Evolutionary conservation across 2,329 filamentous ascomycete species (phyloP).

Genomic region (Fusarium tupiense): DNA sequence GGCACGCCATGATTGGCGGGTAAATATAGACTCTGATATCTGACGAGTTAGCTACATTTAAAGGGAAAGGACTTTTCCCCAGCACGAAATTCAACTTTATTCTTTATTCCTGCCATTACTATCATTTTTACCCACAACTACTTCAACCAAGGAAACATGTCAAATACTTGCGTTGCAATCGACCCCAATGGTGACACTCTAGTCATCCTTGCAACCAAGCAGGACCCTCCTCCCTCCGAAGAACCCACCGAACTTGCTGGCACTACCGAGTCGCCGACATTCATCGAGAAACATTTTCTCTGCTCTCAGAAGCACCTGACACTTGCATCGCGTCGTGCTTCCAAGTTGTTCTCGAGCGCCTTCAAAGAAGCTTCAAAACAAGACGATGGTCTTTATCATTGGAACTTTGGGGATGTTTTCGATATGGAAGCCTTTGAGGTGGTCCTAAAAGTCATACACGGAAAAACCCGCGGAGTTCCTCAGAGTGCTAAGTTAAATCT

Average conservation of each 20-base stretch:
- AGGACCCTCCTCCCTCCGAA: neutral
- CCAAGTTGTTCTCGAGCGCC: neutral
- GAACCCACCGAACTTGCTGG: neutral
- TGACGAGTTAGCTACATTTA: neutral
- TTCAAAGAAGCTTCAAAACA: constrained; percentile 1
- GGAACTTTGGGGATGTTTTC: neutral
- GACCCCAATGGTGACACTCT: neutral
- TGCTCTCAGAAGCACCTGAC: neutral
- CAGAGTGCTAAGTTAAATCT: fast-evolving
- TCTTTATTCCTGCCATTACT: neutral
- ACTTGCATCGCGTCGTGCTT: neutral
- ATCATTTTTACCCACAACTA: neutral
- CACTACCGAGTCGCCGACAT: neutral
- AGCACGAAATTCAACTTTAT: neutral
- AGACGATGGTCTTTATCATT: neutral
- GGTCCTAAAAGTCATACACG: neutral
- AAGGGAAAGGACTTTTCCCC: neutral
- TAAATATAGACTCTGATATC: neutral
- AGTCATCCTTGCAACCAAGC: neutral
- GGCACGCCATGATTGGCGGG: neutral
- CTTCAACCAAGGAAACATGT: neutral
- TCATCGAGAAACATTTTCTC: neutral
- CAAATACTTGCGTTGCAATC: neutral
- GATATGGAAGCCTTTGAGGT: neutral
- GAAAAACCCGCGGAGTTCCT: neutral